Conservation (phyloP, 345 rosid species). For the Salix purpurea region DNA sequence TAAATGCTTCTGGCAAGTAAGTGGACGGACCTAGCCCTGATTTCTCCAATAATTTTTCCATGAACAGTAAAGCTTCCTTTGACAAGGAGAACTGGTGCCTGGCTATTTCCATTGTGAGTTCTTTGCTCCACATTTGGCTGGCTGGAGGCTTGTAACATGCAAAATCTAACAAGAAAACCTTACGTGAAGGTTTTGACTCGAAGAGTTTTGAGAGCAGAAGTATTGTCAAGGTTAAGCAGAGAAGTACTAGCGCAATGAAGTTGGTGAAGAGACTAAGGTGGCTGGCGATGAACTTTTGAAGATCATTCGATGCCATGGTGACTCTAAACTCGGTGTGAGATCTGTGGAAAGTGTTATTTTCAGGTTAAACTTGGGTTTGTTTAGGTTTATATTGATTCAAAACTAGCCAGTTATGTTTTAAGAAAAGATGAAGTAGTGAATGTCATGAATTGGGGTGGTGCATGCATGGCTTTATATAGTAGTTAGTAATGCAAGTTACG, state of each 20-base stretch:
- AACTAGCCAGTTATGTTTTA: too few species aligned
- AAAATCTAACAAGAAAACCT: background rate
- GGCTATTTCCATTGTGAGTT: background rate
- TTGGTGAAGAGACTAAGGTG: background rate
- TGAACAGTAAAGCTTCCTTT: background rate
- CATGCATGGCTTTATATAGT: too few species aligned
- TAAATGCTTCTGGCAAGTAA: constrained; percentile 24
- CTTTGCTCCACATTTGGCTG: background rate
- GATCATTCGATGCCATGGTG: background rate
- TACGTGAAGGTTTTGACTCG: background rate
- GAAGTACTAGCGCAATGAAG: background rate
- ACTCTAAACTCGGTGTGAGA: background rate
- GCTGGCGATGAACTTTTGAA: background rate
- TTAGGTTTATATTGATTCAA: background rate
- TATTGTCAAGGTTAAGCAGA: background rate
- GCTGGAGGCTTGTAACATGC: background rate
- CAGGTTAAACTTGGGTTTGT: background rate
- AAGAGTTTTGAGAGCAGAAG: background rate
- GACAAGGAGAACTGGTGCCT: background rate
- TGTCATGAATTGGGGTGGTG: too few species aligned
- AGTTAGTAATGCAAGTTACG: too few species aligned
- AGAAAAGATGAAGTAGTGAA: too few species aligned
- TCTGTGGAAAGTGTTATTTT: background rate
- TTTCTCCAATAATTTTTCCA: constrained; percentile 2
- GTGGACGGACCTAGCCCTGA: constrained; percentile 35